phyloP scores from a whole-genome alignment of 306 rosid species.

The Datisca glomerata region DNA sequence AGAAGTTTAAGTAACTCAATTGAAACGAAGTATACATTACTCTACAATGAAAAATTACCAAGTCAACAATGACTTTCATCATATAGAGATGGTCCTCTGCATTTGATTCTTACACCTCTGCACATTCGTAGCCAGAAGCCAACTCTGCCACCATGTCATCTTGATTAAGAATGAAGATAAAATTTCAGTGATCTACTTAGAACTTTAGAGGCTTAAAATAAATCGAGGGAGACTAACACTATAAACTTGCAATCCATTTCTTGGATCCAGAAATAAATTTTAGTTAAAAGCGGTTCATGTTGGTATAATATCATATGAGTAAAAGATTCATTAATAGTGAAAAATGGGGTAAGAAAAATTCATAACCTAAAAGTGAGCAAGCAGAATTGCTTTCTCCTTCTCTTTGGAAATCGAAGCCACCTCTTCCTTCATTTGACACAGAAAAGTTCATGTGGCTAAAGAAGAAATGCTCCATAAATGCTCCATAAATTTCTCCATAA shows the following conservation, averaged over 20 bases:
- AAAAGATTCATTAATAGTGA: too few relatives aligned
- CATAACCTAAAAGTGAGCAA: slow-evolving; percentile 25
- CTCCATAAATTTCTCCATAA: too few relatives aligned
- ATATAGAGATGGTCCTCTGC: slow-evolving; percentile 14
- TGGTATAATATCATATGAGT: too few relatives aligned
- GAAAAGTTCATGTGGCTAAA: not conserved
- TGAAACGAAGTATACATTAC: not conserved
- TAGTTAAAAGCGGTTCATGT: too few relatives aligned
- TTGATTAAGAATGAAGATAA: slow-evolving; percentile 13
- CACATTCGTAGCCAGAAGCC: slow-evolving; percentile 5
- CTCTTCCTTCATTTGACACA: slow-evolving; percentile 14
- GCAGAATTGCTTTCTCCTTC: slow-evolving; percentile 25
- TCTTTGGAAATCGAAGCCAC: slow-evolving; percentile 15
- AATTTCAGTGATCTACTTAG: not conserved
- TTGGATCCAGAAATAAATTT: slow-evolving; percentile 21
- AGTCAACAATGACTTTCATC: slow-evolving; percentile 10
- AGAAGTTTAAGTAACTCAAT: too few relatives aligned
- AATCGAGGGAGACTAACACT: slow-evolving; percentile 10
- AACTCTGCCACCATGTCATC: slow-evolving; percentile 10
- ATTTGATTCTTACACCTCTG: slow-evolving; percentile 7
- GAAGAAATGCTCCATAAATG: too few relatives aligned
- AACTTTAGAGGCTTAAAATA: not conserved
- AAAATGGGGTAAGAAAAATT: not conserved
- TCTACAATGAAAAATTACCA: slow-evolving; percentile 17
- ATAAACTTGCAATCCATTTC: slow-evolving; percentile 13